Conservation (phyloP, 2,329 filamentous ascomycete genomes). For the Plenodomus tracheiphilus region DNA sequence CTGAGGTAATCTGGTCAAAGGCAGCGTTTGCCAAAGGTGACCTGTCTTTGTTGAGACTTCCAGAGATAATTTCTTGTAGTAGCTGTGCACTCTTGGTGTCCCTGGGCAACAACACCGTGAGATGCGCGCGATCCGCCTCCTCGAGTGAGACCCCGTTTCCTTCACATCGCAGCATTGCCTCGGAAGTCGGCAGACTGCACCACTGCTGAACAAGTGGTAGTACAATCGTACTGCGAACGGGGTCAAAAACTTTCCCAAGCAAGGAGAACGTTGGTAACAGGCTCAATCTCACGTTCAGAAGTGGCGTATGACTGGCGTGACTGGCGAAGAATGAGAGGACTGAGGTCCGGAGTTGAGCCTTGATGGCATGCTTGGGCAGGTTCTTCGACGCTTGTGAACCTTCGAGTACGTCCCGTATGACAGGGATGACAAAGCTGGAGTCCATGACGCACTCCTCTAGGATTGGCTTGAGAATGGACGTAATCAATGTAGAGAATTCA, state of each 20-base stretch:
- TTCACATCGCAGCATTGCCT: slow-evolving; percentile 56
- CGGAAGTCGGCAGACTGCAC: slow-evolving; percentile 58
- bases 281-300: slow-evolving; percentile 69
- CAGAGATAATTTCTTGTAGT: slow-evolving; percentile 56
- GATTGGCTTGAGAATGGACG: slow-evolving; percentile 71
- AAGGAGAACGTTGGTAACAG: slow-evolving; percentile 74
- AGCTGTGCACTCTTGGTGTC: slow-evolving; percentile 61
- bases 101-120: slow-evolving; percentile 58
- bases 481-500: slow-evolving; percentile 55
- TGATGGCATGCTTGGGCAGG: slow-evolving; percentile 46
- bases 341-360: slow-evolving; percentile 64
- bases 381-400: slow-evolving; percentile 49
- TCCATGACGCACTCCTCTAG: slow-evolving; percentile 89
- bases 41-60: slow-evolving; percentile 50
- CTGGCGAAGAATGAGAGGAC: slow-evolving; percentile 73
- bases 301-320: slow-evolving; percentile 70
- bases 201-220: slow-evolving; percentile 74
- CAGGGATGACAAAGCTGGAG: slow-evolving; percentile 66
- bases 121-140: slow-evolving; percentile 57
- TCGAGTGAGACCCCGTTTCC: slow-evolving; percentile 53
- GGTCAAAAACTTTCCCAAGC: slow-evolving; percentile 72
- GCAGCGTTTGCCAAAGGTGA: slow-evolving; percentile 63
- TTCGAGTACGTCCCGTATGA: slow-evolving; percentile 65
- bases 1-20: slow-evolving; percentile 69
- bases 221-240: slow-evolving; percentile 72